Conservation (phyloP, 129 eudicot genomes). For the Pseudognaphalium luteoalbum region DNA sequence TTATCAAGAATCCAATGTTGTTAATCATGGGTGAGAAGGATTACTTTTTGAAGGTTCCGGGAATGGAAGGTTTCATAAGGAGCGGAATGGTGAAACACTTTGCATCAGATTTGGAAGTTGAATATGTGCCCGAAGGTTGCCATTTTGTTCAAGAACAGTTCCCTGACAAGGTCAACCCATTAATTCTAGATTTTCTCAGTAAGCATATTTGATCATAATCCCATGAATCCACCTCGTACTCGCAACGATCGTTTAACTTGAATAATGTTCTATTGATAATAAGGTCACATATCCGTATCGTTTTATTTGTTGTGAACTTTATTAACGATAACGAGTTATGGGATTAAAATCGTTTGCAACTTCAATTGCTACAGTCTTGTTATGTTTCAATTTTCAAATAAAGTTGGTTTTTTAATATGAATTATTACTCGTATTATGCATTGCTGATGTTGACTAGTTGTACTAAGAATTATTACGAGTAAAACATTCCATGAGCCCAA, state of each 20-base stretch:
- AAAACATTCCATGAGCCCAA: too few species aligned
- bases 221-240: not conserved
- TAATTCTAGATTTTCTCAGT: conserved; percentile 39
- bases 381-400: too few species aligned
- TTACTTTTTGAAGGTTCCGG: conserved; percentile 42
- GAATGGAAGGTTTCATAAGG: conserved; percentile 27
- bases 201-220: conserved; percentile 35
- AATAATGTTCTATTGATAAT: not conserved
- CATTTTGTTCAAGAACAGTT: conserved; percentile 60
- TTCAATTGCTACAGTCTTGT: too few species aligned
- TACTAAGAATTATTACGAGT: too few species aligned
- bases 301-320: not conserved
- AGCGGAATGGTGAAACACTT: conserved; percentile 42
- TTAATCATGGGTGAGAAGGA: conserved; percentile 53
- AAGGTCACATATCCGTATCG: not conserved
- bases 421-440: too few species aligned
- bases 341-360: too few species aligned
- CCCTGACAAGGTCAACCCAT: conserved; percentile 42
- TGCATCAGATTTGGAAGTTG: conserved; percentile 39
- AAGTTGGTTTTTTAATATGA: too few species aligned
- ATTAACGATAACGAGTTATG: too few species aligned
- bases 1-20: conserved; percentile 44
- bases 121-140: conserved; percentile 41
- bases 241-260: not conserved
- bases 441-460: too few species aligned